A percentile compares a stretch with the other conserved stretches of the same genome.
These are phyloP conservation scores for Fusarium staphyleae DNA, from an alignment of 2,329 filamentous ascomycete species.

Conservation along the genomic window DNA sequence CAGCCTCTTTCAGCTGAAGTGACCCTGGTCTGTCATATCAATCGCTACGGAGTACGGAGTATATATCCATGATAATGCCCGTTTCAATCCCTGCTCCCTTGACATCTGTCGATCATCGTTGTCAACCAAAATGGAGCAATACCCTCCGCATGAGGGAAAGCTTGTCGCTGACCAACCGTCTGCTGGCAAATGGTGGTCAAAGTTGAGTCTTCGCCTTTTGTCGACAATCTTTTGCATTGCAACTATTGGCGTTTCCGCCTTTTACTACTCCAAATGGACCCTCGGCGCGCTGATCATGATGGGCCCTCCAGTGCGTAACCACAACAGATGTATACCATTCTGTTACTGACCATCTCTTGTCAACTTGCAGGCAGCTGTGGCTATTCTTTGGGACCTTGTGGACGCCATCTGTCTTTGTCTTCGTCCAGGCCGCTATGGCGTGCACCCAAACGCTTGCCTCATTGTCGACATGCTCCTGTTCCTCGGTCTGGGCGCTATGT, in stretches of 20 bases:
- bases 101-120: too few relatives aligned
- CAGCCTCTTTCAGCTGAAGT: too few relatives aligned
- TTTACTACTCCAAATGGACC: conserved; percentile 18
- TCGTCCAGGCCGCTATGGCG: not conserved
- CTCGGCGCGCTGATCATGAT: conserved; percentile 24
- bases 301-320: conserved; percentile 20
- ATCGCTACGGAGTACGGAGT: too few relatives aligned
- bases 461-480: conserved; percentile 21
- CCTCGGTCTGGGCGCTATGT: conserved; percentile 16
- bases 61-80: too few relatives aligned
- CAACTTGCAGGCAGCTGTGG: conserved; percentile 4
- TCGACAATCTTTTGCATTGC: conserved; percentile 7
- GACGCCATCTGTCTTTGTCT: conserved; percentile 15
- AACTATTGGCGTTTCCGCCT: conserved; percentile 9
- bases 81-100: too few relatives aligned
- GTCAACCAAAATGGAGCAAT: too few relatives aligned
- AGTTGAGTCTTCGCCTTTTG: conserved; percentile 13
- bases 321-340: not conserved
- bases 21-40: too few relatives aligned
- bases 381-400: conserved; percentile 15
- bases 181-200: conserved; percentile 9
- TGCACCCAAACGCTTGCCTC: conserved; percentile 15
- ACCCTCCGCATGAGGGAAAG: too few relatives aligned
- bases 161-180: not conserved
- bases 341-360: not conserved